These are phyloP conservation scores for Zasmidium citrigriseum DNA, from an alignment of 2,329 filamentous ascomycete species.

Conservation along the genomic window DNA sequence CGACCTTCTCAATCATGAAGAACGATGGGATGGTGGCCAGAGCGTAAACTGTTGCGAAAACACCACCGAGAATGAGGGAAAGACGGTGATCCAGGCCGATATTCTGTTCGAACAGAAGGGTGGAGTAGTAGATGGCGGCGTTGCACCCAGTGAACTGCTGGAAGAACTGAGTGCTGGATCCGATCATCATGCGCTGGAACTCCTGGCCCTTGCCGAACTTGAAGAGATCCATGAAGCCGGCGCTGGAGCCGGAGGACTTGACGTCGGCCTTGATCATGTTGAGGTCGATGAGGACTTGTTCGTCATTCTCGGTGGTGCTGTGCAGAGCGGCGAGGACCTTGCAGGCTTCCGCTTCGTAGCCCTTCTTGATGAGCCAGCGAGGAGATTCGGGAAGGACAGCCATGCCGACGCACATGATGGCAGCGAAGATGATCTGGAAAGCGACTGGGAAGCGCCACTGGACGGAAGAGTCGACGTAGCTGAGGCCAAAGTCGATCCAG, in stretches of 20 bases:
- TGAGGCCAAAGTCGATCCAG: constrained; percentile 21
- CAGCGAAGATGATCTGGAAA: constrained; percentile 28
- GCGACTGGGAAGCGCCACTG: constrained; percentile 18
- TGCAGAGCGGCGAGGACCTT: constrained; percentile 27
- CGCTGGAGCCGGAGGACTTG: constrained; percentile 54
- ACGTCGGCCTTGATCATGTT: constrained; percentile 60
- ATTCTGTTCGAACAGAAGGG: constrained; percentile 46
- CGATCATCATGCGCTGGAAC: constrained; percentile 62
- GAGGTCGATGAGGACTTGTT: constrained; percentile 41
- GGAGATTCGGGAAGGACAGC: constrained; percentile 34
- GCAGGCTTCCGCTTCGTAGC: constrained; percentile 22
- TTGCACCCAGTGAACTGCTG: constrained; percentile 59
- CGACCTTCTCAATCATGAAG: constrained; percentile 65
- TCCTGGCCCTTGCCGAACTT: constrained; percentile 62
- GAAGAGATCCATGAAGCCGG: constrained; percentile 32
- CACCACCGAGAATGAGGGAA: constrained; percentile 45
- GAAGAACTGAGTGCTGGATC: constrained; percentile 60
- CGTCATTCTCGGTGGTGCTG: constrained; percentile 24
- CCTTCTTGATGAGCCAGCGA: constrained; percentile 33
- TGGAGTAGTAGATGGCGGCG: constrained; percentile 46
- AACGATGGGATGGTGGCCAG: constrained; percentile 60
- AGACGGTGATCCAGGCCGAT: constrained; percentile 49
- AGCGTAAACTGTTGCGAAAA: constrained; percentile 56
- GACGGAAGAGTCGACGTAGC: background rate
- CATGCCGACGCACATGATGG: constrained; percentile 38